These are phyloP conservation scores for Globisporangium recalcitrans DNA, from an alignment of 352 stramenopile species.

Conservation along the genomic window DNA sequence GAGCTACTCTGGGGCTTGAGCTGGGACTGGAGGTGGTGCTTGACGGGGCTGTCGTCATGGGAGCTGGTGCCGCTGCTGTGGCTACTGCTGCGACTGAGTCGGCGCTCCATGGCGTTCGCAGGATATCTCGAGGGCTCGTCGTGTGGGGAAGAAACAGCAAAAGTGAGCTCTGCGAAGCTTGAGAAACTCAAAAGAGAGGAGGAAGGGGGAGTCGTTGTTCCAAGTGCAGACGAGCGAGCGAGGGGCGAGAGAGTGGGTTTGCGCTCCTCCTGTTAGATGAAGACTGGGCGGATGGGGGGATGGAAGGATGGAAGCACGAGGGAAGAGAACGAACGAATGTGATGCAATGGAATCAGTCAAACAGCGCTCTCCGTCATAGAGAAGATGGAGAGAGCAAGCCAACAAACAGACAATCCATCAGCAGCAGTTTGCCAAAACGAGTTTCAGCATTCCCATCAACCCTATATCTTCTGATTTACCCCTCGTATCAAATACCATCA, in stretches of 20 bases:
- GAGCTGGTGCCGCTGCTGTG: background rate
- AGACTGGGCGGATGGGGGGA: conserved; percentile 10
- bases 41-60: background rate
- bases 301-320: background rate
- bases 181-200: background rate
- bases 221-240: conserved; percentile 9
- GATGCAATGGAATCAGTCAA: background rate
- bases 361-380: background rate
- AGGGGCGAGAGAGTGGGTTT: conserved; percentile 1
- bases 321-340: conserved; percentile 1
- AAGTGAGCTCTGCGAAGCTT: conserved; percentile 2
- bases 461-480: too few species aligned
- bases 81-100: background rate
- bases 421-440: background rate
- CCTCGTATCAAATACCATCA: too few species aligned
- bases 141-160: conserved; percentile 1
- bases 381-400: background rate
- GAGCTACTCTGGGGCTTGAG: background rate
- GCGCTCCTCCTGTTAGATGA: conserved; percentile 15
- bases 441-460: too few species aligned
- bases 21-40: background rate
- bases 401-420: background rate
- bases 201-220: background rate
- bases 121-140: background rate
- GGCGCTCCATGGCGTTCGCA: conserved; percentile 1